Conservation (phyloP, 2,329 filamentous ascomycete species). For the Endoconidiophora laricicola region DNA sequence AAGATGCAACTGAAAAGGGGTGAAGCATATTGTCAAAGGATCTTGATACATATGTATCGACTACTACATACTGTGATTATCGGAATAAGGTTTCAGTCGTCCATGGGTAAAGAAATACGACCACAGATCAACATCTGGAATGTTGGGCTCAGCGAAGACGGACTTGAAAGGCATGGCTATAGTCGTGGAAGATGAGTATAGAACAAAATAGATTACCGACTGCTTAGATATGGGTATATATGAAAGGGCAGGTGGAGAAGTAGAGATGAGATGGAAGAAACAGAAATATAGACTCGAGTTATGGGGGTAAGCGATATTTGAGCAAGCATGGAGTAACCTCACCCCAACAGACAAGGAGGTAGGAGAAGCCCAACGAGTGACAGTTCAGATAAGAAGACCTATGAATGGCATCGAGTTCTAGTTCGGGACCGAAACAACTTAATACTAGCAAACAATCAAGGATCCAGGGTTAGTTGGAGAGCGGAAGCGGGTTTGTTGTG, state of each 20-base stretch:
- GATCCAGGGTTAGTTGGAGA: too few species aligned
- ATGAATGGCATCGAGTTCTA: too few species aligned
- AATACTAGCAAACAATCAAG: too few species aligned
- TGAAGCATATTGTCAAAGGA: neutral
- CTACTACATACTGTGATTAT: conserved; percentile 49
- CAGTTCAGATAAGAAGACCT: too few species aligned
- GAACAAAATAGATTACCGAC: neutral
- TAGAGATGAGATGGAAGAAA: neutral
- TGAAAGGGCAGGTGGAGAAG: neutral
- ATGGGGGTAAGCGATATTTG: neutral
- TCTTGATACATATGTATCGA: neutral
- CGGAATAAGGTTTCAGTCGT: conserved; percentile 41
- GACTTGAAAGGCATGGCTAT: conserved; percentile 53
- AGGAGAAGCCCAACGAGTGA: neutral
- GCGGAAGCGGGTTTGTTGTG: too few species aligned
- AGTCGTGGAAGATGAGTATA: neutral
- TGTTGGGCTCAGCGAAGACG: conserved; percentile 43
- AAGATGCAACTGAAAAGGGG: neutral
- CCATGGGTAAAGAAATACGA: conserved; percentile 57
- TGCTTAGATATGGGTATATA: neutral
- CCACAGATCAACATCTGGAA: conserved; percentile 68
- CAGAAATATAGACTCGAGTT: neutral
- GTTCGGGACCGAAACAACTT: too few species aligned
- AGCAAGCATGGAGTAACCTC: neutral
- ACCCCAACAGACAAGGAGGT: neutral